phyloP scores from a whole-genome alignment of 768 basidiomycete species.

The Boletus rubroflammeus region DNA sequence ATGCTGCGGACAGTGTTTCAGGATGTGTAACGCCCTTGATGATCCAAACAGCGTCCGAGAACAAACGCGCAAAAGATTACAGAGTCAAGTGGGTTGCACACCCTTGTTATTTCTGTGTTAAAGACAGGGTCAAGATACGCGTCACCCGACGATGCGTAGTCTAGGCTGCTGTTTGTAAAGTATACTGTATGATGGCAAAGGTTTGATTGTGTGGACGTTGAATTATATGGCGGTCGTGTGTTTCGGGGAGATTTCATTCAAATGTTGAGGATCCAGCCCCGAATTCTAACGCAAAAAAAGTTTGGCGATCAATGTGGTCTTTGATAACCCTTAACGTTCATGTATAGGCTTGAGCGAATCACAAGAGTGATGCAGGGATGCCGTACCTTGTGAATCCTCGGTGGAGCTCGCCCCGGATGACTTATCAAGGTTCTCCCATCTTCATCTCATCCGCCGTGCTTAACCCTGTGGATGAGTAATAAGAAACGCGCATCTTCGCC shows the following conservation, averaged over 20 bases:
- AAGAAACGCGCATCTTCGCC: background rate
- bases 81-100: background rate
- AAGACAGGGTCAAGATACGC: background rate
- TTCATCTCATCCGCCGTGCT: background rate
- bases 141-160: background rate
- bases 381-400: background rate
- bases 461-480: background rate
- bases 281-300: background rate
- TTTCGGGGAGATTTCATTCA: background rate
- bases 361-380: background rate
- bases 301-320: background rate
- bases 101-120: background rate
- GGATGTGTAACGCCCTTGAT: background rate
- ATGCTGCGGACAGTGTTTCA: background rate
- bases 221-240: background rate
- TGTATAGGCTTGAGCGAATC: background rate
- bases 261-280: background rate
- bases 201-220: background rate
- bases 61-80: background rate
- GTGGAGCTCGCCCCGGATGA: background rate
- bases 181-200: background rate
- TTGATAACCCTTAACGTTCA: background rate
- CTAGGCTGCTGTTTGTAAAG: background rate
- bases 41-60: background rate
- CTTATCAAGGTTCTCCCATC: background rate